phyloP scores from a whole-genome alignment of 192 early-diverging fungal genomes.

The Backusella macrospora region DNA sequence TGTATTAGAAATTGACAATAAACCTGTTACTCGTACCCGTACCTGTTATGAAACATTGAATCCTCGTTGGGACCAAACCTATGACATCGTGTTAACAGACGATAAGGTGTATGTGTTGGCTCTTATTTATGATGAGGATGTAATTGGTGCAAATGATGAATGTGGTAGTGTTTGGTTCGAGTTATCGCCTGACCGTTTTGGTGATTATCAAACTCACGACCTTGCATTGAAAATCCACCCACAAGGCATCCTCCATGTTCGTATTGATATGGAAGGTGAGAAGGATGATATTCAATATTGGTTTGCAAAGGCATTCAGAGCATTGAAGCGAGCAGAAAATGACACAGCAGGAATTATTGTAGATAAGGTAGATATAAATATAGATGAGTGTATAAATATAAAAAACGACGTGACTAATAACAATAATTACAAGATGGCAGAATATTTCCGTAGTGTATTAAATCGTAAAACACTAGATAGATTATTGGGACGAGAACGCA shows the following conservation, averaged over 20 bases:
- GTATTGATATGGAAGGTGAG: constrained; percentile 79
- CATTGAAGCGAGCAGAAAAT: constrained; percentile 65
- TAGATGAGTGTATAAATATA: background rate
- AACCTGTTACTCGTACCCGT: constrained; percentile 53
- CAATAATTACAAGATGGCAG: constrained; percentile 55
- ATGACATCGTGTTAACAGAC: constrained; percentile 63
- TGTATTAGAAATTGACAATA: constrained; percentile 54
- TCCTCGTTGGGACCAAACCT: constrained; percentile 81
- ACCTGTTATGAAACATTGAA: constrained; percentile 70
- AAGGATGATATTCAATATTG: constrained; percentile 81
- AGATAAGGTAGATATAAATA: constrained; percentile 51
- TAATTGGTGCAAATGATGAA: constrained; percentile 51
- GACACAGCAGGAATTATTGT: constrained; percentile 73
- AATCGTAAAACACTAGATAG: constrained; percentile 60
- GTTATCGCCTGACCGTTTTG: constrained; percentile 54
- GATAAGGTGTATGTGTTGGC: constrained; percentile 45
- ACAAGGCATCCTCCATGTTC: constrained; percentile 65
- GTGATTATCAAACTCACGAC: constrained; percentile 69
- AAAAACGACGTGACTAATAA: background rate
- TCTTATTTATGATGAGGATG: constrained; percentile 58
- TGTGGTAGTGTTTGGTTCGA: constrained; percentile 66
- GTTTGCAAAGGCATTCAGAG: constrained; percentile 77
- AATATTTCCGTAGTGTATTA: constrained; percentile 63
- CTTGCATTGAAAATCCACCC: constrained; percentile 69
- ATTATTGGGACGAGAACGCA: constrained; percentile 51